Conservation (phyloP, 2,329 filamentous ascomycete genomes). For the Fusarium lateritium region DNA sequence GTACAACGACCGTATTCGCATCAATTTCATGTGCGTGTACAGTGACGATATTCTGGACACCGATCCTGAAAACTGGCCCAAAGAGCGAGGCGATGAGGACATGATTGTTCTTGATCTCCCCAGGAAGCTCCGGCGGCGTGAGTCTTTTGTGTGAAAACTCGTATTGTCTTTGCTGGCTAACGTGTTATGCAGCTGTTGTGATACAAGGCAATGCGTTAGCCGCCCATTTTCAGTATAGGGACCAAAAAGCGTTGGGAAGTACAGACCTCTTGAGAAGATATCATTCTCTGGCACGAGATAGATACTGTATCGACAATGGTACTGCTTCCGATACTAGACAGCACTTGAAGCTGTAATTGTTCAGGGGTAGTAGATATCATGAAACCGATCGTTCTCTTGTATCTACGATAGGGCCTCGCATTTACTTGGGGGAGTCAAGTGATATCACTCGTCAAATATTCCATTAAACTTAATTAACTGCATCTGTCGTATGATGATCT, state of each 20-base stretch:
- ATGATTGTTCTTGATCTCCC: constrained; percentile 37
- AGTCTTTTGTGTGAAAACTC: background rate
- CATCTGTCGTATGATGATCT: too few relatives aligned
- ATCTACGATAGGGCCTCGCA: constrained; percentile 10
- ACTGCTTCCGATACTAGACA: background rate
- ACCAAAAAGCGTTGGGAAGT: constrained; percentile 10
- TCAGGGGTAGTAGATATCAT: background rate
- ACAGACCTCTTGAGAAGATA: constrained; percentile 38
- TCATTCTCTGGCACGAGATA: constrained; percentile 29
- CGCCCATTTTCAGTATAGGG: constrained; percentile 38
- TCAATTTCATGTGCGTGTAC: constrained; percentile 43
- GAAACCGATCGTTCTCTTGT: background rate
- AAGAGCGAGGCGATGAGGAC: constrained; percentile 11
- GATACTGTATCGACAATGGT: constrained; percentile 14
- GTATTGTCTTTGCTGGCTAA: background rate
- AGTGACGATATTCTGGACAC: constrained; percentile 36
- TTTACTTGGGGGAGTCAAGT: background rate
- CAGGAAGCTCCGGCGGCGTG: constrained; percentile 30
- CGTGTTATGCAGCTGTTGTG: constrained; percentile 23
- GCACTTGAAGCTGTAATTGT: constrained; percentile 14
- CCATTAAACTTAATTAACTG: background rate
- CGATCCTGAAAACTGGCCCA: constrained; percentile 18
- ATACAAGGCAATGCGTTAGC: constrained; percentile 32
- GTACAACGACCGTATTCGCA: constrained; percentile 36
- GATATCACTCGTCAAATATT: background rate